These are phyloP conservation scores for Asterophora lycoperdoides DNA, from an alignment of 768 basidiomycete genomes.

Conservation along the genomic window DNA sequence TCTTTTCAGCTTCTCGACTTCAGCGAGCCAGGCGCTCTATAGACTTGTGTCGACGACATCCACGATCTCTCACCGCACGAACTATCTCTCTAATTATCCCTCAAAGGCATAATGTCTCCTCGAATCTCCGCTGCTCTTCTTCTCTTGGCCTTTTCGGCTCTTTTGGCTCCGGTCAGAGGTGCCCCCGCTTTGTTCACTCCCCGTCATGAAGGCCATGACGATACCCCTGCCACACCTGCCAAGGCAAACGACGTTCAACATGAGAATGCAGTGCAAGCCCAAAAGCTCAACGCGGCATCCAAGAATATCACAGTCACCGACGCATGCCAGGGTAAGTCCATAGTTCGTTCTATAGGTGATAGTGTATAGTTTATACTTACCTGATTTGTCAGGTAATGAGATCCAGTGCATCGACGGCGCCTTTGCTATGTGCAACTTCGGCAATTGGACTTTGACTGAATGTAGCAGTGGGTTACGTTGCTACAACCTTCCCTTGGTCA, in stretches of 20 bases:
- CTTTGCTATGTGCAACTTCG: slow-evolving; percentile 42
- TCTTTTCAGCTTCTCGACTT: background rate
- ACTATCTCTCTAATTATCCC: background rate
- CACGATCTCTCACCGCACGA: slow-evolving; percentile 11
- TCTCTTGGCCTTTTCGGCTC: slow-evolving; percentile 20
- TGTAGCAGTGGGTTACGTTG: slow-evolving; percentile 38
- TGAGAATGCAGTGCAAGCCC: slow-evolving; percentile 48
- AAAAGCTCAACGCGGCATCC: slow-evolving; percentile 47
- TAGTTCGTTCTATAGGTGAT: background rate
- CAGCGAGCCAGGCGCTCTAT: slow-evolving; percentile 19
- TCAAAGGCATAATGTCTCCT: slow-evolving; percentile 5
- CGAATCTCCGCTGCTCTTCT: slow-evolving; percentile 9
- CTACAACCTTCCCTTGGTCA: slow-evolving; percentile 46
- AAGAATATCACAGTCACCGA: slow-evolving; percentile 37
- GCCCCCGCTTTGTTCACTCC: slow-evolving; percentile 28
- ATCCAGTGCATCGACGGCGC: slow-evolving; percentile 36
- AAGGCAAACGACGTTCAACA: slow-evolving; percentile 12
- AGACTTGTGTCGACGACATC: slow-evolving; percentile 17
- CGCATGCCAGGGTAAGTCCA: slow-evolving; percentile 41
- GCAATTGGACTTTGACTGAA: slow-evolving; percentile 34
- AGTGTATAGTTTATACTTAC: slow-evolving; percentile 21
- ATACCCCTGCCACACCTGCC: slow-evolving; percentile 13
- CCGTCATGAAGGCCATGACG: slow-evolving; percentile 25
- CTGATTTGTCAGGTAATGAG: slow-evolving; percentile 27
- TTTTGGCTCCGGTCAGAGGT: slow-evolving; percentile 29